Evolutionary conservation across 352 stramenopile genomes (phyloP), one percentile per base, ranked within the genome.

Genomic region (Pilasporangium apinafurcum): DNA sequence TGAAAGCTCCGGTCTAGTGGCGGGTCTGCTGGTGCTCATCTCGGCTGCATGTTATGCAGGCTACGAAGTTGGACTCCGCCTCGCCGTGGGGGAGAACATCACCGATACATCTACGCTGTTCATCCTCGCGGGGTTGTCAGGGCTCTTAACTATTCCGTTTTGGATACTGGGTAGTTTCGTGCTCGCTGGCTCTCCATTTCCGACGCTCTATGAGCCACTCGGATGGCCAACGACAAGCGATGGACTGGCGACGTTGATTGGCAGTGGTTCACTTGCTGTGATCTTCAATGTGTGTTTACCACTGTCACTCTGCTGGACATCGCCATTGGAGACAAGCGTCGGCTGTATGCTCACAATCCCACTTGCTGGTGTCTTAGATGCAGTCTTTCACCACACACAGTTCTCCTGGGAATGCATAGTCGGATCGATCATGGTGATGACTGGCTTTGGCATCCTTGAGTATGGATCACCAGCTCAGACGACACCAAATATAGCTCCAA

Each of bases 291-390:
- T 79, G 8, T 42, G 61, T 4, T 62, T 81, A 32, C 43, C 72
- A 7, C 51, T 76, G 13, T 66, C 67, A 4, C 45, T 83, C 7
- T 65, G 51, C 42, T 83, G 67, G 69, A 81, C 67, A 10, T 74
- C 69, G 21, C 68, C 68, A 10, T 39, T 82, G 18, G 65, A 78
- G 46, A 78, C 68, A 17, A 74, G 68, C 36, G 68, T 81, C 24
- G 65, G 68, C 0, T 75, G 66, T 33, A 78, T 84, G 71, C 49
- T 79, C 32, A 79, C 56, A 30, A 75, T 84, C 37, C 71, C 71
- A 8, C 36, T 81, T 25, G 73, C 71, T 2, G 71, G 53, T 12
- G 8, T 79, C 10, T 34, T 76, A 34, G 68, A 84, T 46, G 64
- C 58, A 8, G 22, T 69, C 29, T 31, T 81, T 34, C 65, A 79